Evolutionary conservation across 495 filamentous ascomycete genomes (phyloP), one percentile per base, ranked within the genome.

Genomic region (Cercophora sp.): DNA sequence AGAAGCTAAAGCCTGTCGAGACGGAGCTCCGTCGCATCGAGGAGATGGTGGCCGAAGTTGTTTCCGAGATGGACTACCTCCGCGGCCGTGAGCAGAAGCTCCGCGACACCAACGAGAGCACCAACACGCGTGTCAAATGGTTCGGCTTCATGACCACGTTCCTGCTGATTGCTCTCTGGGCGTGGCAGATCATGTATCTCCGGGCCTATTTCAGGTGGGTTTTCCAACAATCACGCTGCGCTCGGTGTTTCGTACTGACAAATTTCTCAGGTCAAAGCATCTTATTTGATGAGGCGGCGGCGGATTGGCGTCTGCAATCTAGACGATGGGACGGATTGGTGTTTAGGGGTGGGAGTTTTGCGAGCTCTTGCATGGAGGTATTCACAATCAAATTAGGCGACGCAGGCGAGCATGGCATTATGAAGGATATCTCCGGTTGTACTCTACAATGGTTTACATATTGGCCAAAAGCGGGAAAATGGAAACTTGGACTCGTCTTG

Each of bases 21-120:
- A 90, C 90, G 19, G 93, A 98, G 66, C 82, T 98, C 65, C 85
- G 92, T 54, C 86, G 92, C 50, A 89, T 97, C 60, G 89, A 92
- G 69, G 89, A 94, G 74, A 78, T 92, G 67, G 85, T 91, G 31
- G 71, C 72, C 23, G 88, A 95, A 63, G 82, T 94, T 57, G 88
- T 91, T 26, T 71, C 70, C 43, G 89, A 94, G 78, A 93, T 92
- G 85, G 89, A 94, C 52, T 98, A 97, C 76, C 83, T 98, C 36
- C 80, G 94, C 49, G 66, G 73, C 6, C 80, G 93, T 60, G 93
- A 98, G 78, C 91, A 96, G 81, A 93, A 88, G 72, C 83, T 98
- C 48, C 80, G 93, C 62, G 93, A 98, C 76, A 98, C 93, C 60
- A 98, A 98, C 71, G 93, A 98, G 83, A 96, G 92, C 77, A 98